Base-by-base conservation (phyloP, 176 grass and related monocot species). In the Dendrocalamus sinicus region DNA sequence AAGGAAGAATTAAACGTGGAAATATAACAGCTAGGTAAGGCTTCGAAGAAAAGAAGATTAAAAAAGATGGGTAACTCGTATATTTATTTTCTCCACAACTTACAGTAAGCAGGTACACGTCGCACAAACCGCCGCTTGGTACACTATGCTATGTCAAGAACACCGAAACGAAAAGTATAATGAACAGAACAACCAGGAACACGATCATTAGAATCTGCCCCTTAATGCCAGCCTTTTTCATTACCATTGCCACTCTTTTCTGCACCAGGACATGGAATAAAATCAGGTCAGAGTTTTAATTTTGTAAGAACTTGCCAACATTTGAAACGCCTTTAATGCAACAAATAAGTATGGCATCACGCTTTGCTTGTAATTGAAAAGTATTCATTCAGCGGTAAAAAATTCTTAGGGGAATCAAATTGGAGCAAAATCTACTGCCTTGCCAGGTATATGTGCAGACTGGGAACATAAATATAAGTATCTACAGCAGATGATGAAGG, bases 171-270 rank as follows among this genome's bases (percentile, higher is more conserved):
- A 99, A 99, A 65, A 99, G 96, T 88, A 99, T 82, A 30, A 99
- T 94, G 76, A 99, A 99, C 11, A 99, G 79, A 61, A 92, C 75
- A 20, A 94, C 74, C 71, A 96, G 92, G 86, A 99, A 94, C 23
- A 78, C 84, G 75, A 99, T 94, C 90, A 99, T 70, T 90, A 96
- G 79, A 28, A 94, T 87, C 83, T 96, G 93, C 64, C 92, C 93
- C 77, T 99, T 99, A 12, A 91, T 94, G 53, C 96, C 85, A 8
- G 93, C 93, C 86, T 99, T 99, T 78, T 96, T 99, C 93, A 99
- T 94, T 20, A 96, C 90, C 88, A 91, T 94, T 7, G 90, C 91
- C 73, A 99, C 93, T 80, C 81, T 92, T 92, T 94, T 99, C 96
- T 99, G 93, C 78, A 87, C 52, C 14, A 81, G 6, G 23, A 20